Evolutionary conservation across 805 yeast species (phyloP), one percentile per base, ranked within the genome.

Genomic region (Barnettozyma botsteinii): DNA sequence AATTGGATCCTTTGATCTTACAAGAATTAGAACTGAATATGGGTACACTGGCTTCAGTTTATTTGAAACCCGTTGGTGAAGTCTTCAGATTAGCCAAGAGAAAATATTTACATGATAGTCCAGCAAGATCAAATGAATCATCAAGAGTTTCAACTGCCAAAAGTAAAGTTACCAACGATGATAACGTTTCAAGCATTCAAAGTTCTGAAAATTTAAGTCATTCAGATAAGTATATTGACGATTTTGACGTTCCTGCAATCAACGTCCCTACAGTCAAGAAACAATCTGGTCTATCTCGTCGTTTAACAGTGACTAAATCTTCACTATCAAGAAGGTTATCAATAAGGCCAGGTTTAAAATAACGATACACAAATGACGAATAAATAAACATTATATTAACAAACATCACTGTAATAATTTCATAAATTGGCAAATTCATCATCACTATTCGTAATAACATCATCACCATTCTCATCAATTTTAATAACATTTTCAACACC

Each of bases 11-110:
- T 1, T 60, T 63, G 2, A 72, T 83, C 12, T 59, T 89, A 26
- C 95, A 88, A 50, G 96, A 89, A 54, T 64, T 89, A 39, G 94
- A 85, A 51, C 65, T 88, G 46, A 80, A 79, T 49, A 79, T 89
- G 25, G 96, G 96, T 1, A 68, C 88, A 0, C 63, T 91, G 38
- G 89, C 94, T 0, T 81, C 95, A 0, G 77, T 89, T 12, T 91
- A 88, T 55, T 64, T 89, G 51, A 84, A 87, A 50, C 95, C 96
- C 0, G 81, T 85, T 8, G 72, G 73, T n/a, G 84, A 76, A 51
- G 87, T 88, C 2, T 88, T 88, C 67, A 66, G 95, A 31, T 58
- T 73, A 25, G 70, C 84, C 3, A 80, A 73, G 46, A 61, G 71
- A 2, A 79, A 68, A 45, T 47, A 49, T 17, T 60, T 85, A 28